Evolutionary conservation across 352 stramenopile species (phyloP), one percentile per base, ranked within the genome.

Genomic region (Pythium aquatile): DNA sequence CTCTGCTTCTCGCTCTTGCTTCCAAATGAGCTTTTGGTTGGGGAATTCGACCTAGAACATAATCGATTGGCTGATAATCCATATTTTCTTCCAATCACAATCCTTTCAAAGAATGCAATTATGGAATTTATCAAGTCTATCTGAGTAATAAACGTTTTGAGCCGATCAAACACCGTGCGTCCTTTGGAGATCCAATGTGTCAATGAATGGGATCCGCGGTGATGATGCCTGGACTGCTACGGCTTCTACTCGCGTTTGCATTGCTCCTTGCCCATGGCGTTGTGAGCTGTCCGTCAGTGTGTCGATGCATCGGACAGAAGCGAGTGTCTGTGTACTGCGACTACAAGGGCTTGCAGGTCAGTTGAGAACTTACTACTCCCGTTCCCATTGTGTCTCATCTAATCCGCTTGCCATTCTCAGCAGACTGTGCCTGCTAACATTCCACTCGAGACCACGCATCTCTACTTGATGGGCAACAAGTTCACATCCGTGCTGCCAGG

Each of bases 381-480:
- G 20, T 24, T 24, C 20, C 20, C 20, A 24, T 24, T 24, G 20
- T 24, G 20, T 24, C 20, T 24, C 20, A 24, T 24, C 20, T 24
- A 24, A 24, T 24, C 20, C 20, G 20, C 20, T 7, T 29, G 6
- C 14, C 29, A 26, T 49, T 55, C 8, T 17, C 44, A 39, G 14
- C 48, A 68, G 57, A 64, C 37, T 20, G 35, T 71, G 44, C 35
- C 40, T 35, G 28, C 57, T 17, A 87, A 89, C 51, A 83, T 92
- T 55, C 85, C 83, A 6, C 60, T 86, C 32, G 74, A 82, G 48
- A 92, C 85, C 3, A 92, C 83, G 20, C 74, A 92, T 54, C 62
- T 94, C 81, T 92, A 85, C 64, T 60, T 90, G 17, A 83, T 84
- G 58, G 82, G 83, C 48, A 93, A 94, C 72, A 82, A 79, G 52